Evolutionary conservation across 176 grass and related monocot species (phyloP).

Genomic region (Bothriochloa decipiens): DNA sequence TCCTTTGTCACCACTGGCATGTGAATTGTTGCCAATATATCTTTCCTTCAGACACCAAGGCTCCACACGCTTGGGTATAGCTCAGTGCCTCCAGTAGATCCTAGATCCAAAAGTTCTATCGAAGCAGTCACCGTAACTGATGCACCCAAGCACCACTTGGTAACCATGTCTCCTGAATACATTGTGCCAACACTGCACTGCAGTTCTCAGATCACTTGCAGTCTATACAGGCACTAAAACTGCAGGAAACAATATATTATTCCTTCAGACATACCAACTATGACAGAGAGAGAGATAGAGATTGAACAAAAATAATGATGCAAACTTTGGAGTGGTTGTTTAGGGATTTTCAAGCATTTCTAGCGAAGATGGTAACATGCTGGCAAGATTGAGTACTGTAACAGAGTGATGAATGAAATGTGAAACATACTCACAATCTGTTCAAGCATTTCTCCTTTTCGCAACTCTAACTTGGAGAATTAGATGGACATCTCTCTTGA

Average conservation of each 20-base stretch:
- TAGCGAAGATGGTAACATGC: conserved; percentile 6
- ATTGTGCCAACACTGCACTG: background rate
- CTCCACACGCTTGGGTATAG: background rate
- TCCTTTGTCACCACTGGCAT: conserved; percentile 5
- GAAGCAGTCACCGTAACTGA: background rate
- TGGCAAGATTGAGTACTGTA: background rate
- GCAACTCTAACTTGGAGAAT: conserved; percentile 94
- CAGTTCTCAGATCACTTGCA: background rate
- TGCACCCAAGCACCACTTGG: conserved; percentile 4
- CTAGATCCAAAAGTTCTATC: background rate
- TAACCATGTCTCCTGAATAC: background rate
- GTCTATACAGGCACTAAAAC: conserved; percentile 26
- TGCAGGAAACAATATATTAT: conserved; percentile 29
- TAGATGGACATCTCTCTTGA: conserved; percentile 93
- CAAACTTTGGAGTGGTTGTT: background rate
- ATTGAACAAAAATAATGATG: background rate
- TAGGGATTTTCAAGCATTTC: conserved; percentile 16
- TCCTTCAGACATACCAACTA: background rate
- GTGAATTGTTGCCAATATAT: conserved; percentile 4
- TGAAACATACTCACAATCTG: conserved; percentile 37
- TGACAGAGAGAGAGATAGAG: background rate
- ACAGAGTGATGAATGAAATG: background rate
- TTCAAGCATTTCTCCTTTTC: conserved; percentile 74
- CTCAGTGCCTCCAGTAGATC: background rate
- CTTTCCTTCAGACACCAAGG: background rate